Conservation (phyloP, 345 rosid species). For the Gossypium thurberi region DNA sequence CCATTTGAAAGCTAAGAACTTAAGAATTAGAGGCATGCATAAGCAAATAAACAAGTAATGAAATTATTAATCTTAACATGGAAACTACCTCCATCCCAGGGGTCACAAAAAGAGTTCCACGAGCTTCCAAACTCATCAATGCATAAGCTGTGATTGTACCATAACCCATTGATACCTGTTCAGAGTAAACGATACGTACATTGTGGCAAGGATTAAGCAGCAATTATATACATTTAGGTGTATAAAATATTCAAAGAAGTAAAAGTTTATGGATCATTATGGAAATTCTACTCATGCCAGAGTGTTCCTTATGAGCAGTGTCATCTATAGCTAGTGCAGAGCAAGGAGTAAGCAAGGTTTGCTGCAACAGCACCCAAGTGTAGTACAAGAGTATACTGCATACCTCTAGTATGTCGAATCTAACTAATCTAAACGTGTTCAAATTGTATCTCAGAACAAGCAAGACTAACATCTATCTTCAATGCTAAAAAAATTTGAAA, state of each 20-base stretch:
- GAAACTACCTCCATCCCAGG: slow-evolving; percentile 81
- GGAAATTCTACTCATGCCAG: neutral
- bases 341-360: neutral
- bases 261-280: neutral
- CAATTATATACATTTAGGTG: neutral
- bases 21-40: neutral
- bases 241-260: neutral
- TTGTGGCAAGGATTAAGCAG: neutral
- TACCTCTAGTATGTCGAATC: neutral
- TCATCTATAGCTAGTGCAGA: neutral
- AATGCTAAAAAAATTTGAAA: no score
- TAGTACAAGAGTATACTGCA: neutral
- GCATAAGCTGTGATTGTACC: slow-evolving; percentile 85
- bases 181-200: slow-evolving; percentile 3
- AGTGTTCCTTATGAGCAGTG: neutral
- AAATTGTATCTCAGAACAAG: neutral
- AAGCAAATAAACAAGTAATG: neutral
- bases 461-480: no score
- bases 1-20: neutral
- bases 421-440: neutral
- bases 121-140: slow-evolving; percentile 85
- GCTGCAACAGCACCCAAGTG: neutral
- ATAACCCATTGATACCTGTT: slow-evolving; percentile 90
- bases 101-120: slow-evolving; percentile 77
- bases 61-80: neutral